Base-by-base conservation (phyloP, 148 eudicot species). In the Camellia sinensis region DNA sequence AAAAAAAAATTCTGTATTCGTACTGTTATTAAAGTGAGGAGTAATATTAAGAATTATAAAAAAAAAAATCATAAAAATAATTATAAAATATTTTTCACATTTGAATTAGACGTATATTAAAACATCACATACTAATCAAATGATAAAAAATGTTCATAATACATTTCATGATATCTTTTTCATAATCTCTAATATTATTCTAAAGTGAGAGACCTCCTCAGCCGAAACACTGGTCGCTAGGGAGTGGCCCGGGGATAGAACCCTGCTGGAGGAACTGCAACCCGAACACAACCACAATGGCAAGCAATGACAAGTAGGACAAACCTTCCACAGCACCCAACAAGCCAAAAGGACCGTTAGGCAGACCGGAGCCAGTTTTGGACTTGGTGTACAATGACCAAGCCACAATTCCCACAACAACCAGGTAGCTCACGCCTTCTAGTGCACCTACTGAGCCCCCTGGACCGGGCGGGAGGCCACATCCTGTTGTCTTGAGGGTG, bases 381-480 rank as follows among this genome's bases (percentile, higher is more conserved):
- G 86, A 48, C 87, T 96, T 96, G 66, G 98, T 96, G 86, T 93
- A 96, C 48, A 91, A 17, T 0, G 99, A 95, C 99, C 99, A 95
- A 5, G 84, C 97, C 45, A 94, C 90, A 72, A 96, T 92, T 1
- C 92, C 99, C 46, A 84, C 82, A 21, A 96, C 94, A 15, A 67
- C 91, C 56, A 96, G 80, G 87, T 93, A 96, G 87, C 99, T 94
- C 4, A 96, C 92, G 5, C 99, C 99, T 76, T 96, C 99, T 0
- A 96, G 86, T 6, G 98, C 98, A 7, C 99, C 99, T 7, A 96
- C 84, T 0, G 99, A 92, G 48, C 99, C 99, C 3, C 94, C 98
- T 0, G 98, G 98, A 2, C 99, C 98, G 0, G 99, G 99, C 6
- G 99, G 99, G 6, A 96, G 92, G 19, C 99, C 99, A 46, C 99